Conservation (phyloP, 768 basidiomycete species). For the Termitomyces sp. region DNA sequence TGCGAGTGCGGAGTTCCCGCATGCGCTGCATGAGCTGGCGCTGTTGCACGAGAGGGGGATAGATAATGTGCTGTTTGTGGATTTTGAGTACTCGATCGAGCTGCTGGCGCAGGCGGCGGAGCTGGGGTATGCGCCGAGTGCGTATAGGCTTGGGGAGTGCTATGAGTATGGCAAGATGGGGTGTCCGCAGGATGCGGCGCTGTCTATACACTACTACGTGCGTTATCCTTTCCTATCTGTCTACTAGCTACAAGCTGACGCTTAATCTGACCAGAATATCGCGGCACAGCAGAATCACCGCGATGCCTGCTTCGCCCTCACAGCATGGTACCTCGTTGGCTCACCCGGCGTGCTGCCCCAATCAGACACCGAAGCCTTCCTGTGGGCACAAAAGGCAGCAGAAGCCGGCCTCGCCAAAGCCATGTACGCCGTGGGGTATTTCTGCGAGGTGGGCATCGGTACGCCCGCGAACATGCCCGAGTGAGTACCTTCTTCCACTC, state of each 20-base stretch:
- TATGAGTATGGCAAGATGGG: slow-evolving; percentile 99
- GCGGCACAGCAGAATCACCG: slow-evolving; percentile 96
- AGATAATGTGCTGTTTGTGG: slow-evolving; percentile 95
- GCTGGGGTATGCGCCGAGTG: slow-evolving; percentile 94
- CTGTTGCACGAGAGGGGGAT: slow-evolving; percentile 96
- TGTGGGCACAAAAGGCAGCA: slow-evolving; percentile 96
- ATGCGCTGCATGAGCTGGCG: slow-evolving; percentile 93
- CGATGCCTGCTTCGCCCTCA: slow-evolving; percentile 96
- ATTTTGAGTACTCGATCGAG: slow-evolving; percentile 93
- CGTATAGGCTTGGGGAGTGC: slow-evolving; percentile 93
- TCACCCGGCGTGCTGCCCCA: slow-evolving; percentile 97
- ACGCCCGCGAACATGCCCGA: slow-evolving; percentile 7
- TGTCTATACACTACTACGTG: slow-evolving; percentile 99
- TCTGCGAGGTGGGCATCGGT: slow-evolving; percentile 69
- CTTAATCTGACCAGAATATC: slow-evolving; percentile 67
- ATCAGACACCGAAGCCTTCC: slow-evolving; percentile 95
- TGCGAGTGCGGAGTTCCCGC: slow-evolving; percentile 92
- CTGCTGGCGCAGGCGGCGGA: slow-evolving; percentile 93
- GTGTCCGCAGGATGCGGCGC: slow-evolving; percentile 93
- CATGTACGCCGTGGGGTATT: slow-evolving; percentile 98
- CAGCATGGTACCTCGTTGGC: slow-evolving; percentile 99
- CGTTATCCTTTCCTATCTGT: slow-evolving; percentile 28
- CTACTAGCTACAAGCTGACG: slow-evolving; percentile 5
- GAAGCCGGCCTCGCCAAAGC: slow-evolving; percentile 91
- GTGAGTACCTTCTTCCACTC: background rate